These are phyloP conservation scores for Gentiana dahurica DNA, from an alignment of 257 asterid species.

Conservation along the genomic window DNA sequence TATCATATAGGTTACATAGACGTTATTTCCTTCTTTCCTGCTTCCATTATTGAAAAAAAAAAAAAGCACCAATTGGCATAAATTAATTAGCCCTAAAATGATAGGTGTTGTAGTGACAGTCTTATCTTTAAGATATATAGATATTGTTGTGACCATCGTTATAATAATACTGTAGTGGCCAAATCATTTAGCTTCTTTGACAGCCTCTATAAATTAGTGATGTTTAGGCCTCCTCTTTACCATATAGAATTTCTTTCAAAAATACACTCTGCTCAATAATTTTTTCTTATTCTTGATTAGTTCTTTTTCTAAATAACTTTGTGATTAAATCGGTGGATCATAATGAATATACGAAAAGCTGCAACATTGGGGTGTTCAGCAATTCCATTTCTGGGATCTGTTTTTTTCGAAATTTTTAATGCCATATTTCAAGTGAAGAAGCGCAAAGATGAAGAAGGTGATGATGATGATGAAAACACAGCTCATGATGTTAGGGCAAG, in stretches of 20 bases:
- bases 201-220: background rate
- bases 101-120: too few relatives aligned
- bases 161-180: too few relatives aligned
- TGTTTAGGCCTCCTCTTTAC: background rate
- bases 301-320: background rate
- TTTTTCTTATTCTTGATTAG: background rate
- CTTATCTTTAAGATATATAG: too few relatives aligned
- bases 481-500: background rate
- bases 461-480: background rate
- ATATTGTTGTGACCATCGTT: too few relatives aligned
- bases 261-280: background rate
- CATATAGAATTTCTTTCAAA: background rate
- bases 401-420: background rate
- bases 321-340: background rate
- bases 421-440: background rate
- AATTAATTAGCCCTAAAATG: too few relatives aligned
- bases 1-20: too few relatives aligned
- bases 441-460: background rate
- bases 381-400: slow-evolving; percentile 2
- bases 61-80: too few relatives aligned
- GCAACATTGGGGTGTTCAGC: slow-evolving; percentile 1
- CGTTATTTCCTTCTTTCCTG: too few relatives aligned
- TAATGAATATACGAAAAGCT: slow-evolving; percentile 3
- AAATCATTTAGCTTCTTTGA: too few relatives aligned
- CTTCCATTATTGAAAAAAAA: too few relatives aligned